Conservation (phyloP, 139 green algal genomes). For the Eudorina sp. region DNA sequence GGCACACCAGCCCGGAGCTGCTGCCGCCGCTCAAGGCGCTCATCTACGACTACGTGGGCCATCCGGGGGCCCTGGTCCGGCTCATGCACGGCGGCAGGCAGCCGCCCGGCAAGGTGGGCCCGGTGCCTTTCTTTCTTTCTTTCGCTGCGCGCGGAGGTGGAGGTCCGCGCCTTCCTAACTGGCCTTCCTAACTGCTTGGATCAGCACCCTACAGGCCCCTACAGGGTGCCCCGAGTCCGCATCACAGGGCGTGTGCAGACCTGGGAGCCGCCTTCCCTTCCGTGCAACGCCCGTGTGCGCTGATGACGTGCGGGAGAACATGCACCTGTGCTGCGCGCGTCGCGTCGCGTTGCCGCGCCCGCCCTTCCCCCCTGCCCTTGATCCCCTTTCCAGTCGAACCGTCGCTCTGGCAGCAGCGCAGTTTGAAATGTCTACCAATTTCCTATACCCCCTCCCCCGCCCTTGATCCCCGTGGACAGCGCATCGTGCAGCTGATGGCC, state of each 20-base stretch:
- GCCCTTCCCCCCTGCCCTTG: no score
- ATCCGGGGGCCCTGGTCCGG: background rate
- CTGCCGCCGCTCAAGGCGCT: constrained; percentile 48
- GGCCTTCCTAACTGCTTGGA: background rate
- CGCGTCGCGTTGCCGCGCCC: no score
- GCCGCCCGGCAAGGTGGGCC: background rate
- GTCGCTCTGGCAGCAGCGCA: no score
- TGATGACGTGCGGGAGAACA: no score
- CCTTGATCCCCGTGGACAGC: background rate
- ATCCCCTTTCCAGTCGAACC: no score
- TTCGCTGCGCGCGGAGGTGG: no score
- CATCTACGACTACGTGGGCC: background rate
- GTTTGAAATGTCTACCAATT: no score
- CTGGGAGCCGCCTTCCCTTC: no score
- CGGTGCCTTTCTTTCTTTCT: no score
- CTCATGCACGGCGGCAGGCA: constrained; percentile 31
- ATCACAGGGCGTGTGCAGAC: background rate
- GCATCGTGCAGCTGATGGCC: background rate
- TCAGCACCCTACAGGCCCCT: background rate
- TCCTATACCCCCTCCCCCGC: background rate
- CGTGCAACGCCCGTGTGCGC: no score
- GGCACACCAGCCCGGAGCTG: background rate
- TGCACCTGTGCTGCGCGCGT: no score
- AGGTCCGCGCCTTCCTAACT: background rate
- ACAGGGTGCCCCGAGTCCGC: background rate